Evolutionary conservation across 441 rosid species (phyloP), one percentile per base, ranked within the genome.

Genomic region (Flueggea neowawraea): DNA sequence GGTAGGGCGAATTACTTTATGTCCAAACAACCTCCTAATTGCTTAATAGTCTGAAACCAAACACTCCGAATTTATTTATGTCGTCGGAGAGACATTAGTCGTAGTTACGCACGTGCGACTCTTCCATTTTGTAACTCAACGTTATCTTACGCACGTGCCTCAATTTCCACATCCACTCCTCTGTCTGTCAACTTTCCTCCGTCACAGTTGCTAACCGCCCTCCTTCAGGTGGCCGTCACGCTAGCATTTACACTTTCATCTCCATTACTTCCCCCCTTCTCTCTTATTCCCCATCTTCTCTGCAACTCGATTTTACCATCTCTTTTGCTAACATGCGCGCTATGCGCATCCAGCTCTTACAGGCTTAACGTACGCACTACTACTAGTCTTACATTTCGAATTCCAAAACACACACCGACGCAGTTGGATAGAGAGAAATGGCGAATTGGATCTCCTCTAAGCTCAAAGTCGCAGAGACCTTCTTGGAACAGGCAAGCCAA

Each of bases 371-470:
- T 12, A 13, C 36, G 61, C 52, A 54, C 61, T 2, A 16, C 4
- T 36, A 5, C 41, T 57, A 15, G 39, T 58, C 48, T 44, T 6
- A 41, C 41, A 36, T 36, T 36, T 36, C 41, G 6, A 58, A 14
- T 3, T 57, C 60, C 10, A 41, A 6, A 39, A 5, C 12, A 10
- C 50, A 4, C 50, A 43, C 1, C 10, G n/a, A 52, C 44, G 22
- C 11, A 52, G 14, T 4, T 14, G 55, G 58, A 22, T 6, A 39
- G 59, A 51, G 28, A 17, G 64, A 15, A 59, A 91, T 91, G 99
- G 83, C 95, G 58, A 84, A 90, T 80, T 94, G 97, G 99, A 85
- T 94, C 88, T 82, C 95, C 65, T 87, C 89, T 54, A 94, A 94
- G 70, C 97, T 94, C 83, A 94, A 80, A 84, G 99, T 87, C 66